Percentiles rank a stretch among this genome's conserved stretches.
Conservation (phyloP, 2,329 filamentous ascomycete species). For the Penicillium sclerotigenum region DNA sequence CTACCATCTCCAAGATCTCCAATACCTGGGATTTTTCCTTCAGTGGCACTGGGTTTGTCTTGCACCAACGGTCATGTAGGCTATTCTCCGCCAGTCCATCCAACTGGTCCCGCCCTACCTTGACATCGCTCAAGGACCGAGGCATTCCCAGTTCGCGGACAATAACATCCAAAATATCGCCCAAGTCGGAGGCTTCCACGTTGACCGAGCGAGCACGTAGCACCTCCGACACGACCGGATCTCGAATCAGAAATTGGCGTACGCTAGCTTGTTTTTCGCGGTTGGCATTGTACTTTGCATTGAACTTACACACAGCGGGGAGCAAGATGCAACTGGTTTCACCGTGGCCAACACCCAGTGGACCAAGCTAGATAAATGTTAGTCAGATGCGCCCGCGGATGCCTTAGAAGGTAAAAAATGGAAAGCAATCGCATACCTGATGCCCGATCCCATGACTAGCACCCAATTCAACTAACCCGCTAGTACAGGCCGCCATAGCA, state of each 20-base stretch:
- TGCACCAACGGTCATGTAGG: constrained; percentile 22
- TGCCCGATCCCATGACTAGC: constrained; percentile 54
- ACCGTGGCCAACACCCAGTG: constrained; percentile 58
- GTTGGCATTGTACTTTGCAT: constrained; percentile 45
- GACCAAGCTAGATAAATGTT: constrained; percentile 41
- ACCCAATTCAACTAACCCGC: constrained; percentile 44
- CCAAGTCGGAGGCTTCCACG: constrained; percentile 40
- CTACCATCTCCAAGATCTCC: constrained; percentile 25
- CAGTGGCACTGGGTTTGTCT: constrained; percentile 20
- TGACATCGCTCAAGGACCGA: constrained; percentile 52
- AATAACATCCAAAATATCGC: constrained; percentile 52
- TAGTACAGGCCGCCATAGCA: constrained; percentile 50
- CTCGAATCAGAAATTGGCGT: constrained; percentile 40
- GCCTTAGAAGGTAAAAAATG: background rate
- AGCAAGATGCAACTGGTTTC: constrained; percentile 58
- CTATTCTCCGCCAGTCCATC: constrained; percentile 44
- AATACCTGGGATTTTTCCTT: constrained; percentile 21
- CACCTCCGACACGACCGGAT: constrained; percentile 36
- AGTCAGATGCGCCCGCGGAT: background rate
- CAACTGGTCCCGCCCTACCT: constrained; percentile 49
- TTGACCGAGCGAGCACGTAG: constrained; percentile 33
- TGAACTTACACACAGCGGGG: constrained; percentile 57
- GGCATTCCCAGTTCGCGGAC: constrained; percentile 55
- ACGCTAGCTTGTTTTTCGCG: constrained; percentile 44
- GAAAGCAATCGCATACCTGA: constrained; percentile 36